Base-by-base conservation (phyloP, 345 rosid species). In the Lumnitzera racemosa region DNA sequence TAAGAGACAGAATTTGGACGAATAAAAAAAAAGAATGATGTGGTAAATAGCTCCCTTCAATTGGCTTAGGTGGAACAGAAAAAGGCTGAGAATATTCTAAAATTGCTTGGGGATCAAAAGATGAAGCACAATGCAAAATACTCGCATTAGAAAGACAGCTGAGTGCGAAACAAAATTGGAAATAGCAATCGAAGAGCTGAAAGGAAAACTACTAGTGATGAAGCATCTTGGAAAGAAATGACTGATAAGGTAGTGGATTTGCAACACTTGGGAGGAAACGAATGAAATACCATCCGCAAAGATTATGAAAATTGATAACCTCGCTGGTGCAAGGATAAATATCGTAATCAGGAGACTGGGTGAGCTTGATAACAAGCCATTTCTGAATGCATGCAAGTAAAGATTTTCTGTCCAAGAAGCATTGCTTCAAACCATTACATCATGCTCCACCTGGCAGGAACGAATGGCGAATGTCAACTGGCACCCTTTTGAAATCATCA, bases 121-220 rank as follows among this genome's bases (percentile, higher is more conserved):
- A 89, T 61, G 85, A 76, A 67, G 80, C 84, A 41, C 61, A 83
- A 36, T 68, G 68, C 41, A 82, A 76, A 78, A 82, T 91, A 49
- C 81, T 82, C 56, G 70, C 69, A 73, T 79, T 91, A 68, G 86
- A 89, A 73, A 74, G 77, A 72, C 74, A 89, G 71, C 73, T 83
- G 59, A 80, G 85, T 56, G 80, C 71, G n/a, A 85, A 87, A 70
- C 95, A 91, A 71, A 86, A 87, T 79, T 91, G 64, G 83, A 91
- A 70, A 83, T 89, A 90, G 95, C 83, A 62, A 91, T 91, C 59
- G 80, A 80, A 72, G 98, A 89, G 58, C 61, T 89, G 65, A 89
- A 81, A 78, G 95, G 98, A 17, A 85, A 87, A 67, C 47, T 91
- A 29, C 76, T 79, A 67, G 92, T 91, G 74, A 79, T 86, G 87